Conservation (phyloP, 2,329 filamentous ascomycete genomes). For the Sclerotinia glacialis region DNA sequence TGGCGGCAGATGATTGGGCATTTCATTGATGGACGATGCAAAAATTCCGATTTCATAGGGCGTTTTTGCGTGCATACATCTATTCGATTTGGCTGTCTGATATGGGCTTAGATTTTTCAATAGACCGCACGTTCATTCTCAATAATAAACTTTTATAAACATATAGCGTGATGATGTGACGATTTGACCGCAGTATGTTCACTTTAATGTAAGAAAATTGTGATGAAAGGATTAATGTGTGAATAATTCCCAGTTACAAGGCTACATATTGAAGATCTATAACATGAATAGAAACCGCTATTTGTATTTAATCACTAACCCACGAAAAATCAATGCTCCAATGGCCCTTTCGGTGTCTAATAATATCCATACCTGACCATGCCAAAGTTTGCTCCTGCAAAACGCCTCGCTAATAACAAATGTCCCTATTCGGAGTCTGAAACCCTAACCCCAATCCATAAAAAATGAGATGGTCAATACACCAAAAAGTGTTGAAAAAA, state of each 20-base stretch:
- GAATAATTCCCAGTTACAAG: not conserved
- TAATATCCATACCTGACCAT: not conserved
- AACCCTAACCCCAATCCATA: not conserved
- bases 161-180: not conserved
- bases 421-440: not conserved
- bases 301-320: not conserved
- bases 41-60: slow-evolving; percentile 3
- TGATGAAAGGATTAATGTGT: not conserved
- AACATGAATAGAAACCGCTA: not conserved
- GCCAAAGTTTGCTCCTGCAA: not conserved
- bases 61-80: slow-evolving; percentile 2
- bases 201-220: not conserved
- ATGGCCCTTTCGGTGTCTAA: not conserved
- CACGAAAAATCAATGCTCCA: not conserved
- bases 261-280: not conserved
- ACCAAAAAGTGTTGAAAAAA: not conserved
- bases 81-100: slow-evolving; percentile 15
- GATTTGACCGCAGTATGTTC: not conserved
- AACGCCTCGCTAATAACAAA: slow-evolving; percentile 3
- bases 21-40: slow-evolving; percentile 8
- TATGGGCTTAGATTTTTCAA: slow-evolving; percentile 14
- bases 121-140: slow-evolving; percentile 5
- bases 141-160: not conserved
- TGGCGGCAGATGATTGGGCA: slow-evolving; percentile 5
- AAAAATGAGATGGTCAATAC: not conserved